A percentile compares a stretch with the other conserved stretches of the same genome.
Evolutionary conservation across 176 grass and related monocot genomes (phyloP).

Genomic region (Metroxylon sagu): DNA sequence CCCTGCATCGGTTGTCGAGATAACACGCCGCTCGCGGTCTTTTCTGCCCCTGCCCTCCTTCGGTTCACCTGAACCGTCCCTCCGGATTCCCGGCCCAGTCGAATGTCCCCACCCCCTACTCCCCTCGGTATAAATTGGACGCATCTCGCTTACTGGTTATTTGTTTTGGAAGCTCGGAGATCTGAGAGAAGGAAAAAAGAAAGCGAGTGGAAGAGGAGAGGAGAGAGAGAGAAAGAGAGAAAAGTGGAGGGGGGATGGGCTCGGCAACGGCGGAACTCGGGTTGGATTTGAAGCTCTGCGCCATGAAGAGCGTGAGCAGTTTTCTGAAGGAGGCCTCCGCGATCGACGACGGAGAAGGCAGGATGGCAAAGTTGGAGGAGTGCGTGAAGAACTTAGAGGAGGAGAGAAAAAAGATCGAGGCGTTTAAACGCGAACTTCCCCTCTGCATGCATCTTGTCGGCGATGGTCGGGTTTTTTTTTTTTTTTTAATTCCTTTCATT

Average conservation of each 20-base stretch:
- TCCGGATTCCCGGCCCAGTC: constrained; percentile 25
- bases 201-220: constrained; percentile 1
- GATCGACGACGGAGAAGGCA: constrained; percentile 7
- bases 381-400: constrained; percentile 53
- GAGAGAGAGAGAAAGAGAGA: neutral
- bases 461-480: constrained; percentile 34
- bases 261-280: constrained; percentile 19
- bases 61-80: constrained; percentile 7
- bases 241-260: constrained; percentile 13
- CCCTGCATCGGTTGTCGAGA: neutral
- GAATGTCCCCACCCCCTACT: neutral
- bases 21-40: neutral
- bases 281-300: constrained; percentile 27
- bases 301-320: constrained; percentile 26
- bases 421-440: constrained; percentile 77
- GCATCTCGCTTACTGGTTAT: neutral
- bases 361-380: constrained; percentile 47
- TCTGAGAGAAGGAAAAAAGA: neutral
- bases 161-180: neutral
- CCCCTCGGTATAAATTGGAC: too few relatives aligned
- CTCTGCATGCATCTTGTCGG: constrained; percentile 67
- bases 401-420: constrained; percentile 88
- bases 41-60: neutral
- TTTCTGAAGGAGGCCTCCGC: constrained; percentile 28
- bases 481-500: neutral